Evolutionary conservation across 495 filamentous ascomycete genomes (phyloP).

Genomic region (Penicillium nucicola): DNA sequence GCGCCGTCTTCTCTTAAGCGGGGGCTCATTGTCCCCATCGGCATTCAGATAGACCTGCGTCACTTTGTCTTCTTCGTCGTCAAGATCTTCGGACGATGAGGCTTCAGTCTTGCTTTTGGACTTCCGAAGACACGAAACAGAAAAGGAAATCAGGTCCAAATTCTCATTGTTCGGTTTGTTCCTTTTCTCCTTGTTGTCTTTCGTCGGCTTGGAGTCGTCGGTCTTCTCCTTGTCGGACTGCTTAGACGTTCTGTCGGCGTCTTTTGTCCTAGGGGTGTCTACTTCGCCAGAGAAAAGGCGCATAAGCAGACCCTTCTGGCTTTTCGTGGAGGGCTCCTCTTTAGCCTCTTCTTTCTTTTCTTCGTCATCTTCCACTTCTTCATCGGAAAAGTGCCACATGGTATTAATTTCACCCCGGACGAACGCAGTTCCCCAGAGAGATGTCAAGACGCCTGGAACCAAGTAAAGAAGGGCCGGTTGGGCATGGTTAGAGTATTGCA

Average conservation of each 20-base stretch:
- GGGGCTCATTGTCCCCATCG: constrained; percentile 31
- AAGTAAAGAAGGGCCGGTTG: constrained; percentile 93
- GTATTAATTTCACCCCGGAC: constrained; percentile 62
- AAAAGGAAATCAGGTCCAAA: constrained; percentile 32
- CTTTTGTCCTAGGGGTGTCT: constrained; percentile 3
- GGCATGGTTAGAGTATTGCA: constrained; percentile 74
- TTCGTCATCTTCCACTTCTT: constrained; percentile 32
- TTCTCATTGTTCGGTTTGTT: constrained; percentile 1
- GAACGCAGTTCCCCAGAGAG: constrained; percentile 77
- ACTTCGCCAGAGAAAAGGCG: constrained; percentile 27
- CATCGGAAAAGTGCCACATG: constrained; percentile 84
- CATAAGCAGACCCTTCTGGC: constrained; percentile 23
- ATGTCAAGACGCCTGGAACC: constrained; percentile 76
- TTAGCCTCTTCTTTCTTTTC: constrained; percentile 24
- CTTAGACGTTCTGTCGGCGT: neutral
- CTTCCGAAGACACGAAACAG: constrained; percentile 33
- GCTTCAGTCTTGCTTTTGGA: constrained; percentile 1
- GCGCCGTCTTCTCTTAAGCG: constrained; percentile 33
- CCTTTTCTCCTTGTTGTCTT: constrained; percentile 5
- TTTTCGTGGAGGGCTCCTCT: constrained; percentile 4
- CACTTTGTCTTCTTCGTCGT: constrained; percentile 16
- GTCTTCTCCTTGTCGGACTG: constrained; percentile 8
- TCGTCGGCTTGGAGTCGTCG: constrained; percentile 1
- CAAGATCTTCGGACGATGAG: neutral
- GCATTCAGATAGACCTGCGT: constrained; percentile 17